Evolutionary conservation across 2,329 filamentous ascomycete genomes (phyloP).

Genomic region (Myriosclerotinia curreyana): DNA sequence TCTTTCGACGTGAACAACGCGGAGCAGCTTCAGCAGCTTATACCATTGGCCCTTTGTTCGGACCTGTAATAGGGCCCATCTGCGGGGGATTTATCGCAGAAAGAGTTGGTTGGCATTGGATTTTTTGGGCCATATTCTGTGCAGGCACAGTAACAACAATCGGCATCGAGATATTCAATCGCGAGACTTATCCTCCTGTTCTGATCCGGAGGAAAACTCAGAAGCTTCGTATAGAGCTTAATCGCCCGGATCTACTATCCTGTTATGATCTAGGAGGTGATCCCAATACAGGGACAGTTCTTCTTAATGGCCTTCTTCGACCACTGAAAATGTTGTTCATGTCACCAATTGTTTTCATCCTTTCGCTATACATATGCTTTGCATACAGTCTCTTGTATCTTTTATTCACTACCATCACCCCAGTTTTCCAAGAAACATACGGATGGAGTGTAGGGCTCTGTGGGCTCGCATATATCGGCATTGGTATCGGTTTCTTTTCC

Average conservation of each 20-base stretch:
- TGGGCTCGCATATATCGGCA: constrained; percentile 44
- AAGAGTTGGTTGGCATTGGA: constrained; percentile 48
- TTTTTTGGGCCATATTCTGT: constrained; percentile 48
- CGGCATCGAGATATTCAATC: constrained; percentile 42
- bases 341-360: constrained; percentile 45
- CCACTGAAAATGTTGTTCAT: constrained; percentile 45
- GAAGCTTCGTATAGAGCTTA: constrained; percentile 44
- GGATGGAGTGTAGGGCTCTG: constrained; percentile 43
- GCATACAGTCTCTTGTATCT: constrained; percentile 53
- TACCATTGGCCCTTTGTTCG: constrained; percentile 30
- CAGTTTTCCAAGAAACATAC: constrained; percentile 47
- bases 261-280: constrained; percentile 43
- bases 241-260: constrained; percentile 41
- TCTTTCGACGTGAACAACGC: constrained; percentile 39
- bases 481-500: constrained; percentile 42
- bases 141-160: constrained; percentile 38
- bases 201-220: constrained; percentile 48
- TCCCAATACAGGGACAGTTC: constrained; percentile 2
- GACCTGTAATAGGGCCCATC: constrained; percentile 36
- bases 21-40: constrained; percentile 36
- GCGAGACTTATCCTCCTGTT: constrained; percentile 48
- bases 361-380: constrained; percentile 77
- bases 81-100: constrained; percentile 40
- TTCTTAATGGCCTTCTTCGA: constrained; percentile 39
- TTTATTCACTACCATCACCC: constrained; percentile 50